phyloP scores from a whole-genome alignment of 2,329 filamentous ascomycete species.

The Capronia epimyces region DNA sequence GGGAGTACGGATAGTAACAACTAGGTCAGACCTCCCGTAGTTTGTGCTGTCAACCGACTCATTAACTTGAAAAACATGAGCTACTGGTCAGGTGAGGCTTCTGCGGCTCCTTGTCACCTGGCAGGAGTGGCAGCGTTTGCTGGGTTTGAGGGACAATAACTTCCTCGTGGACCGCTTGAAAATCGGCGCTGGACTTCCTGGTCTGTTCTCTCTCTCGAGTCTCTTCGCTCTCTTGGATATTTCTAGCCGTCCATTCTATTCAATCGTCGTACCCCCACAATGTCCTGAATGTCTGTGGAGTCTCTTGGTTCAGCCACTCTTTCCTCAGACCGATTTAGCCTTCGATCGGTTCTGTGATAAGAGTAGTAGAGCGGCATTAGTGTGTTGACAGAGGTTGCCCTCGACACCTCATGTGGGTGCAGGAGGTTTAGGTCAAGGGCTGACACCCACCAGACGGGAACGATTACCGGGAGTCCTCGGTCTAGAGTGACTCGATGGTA shows the following conservation, averaged over 20 bases:
- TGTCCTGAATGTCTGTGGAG: too few species aligned
- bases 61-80: too few species aligned
- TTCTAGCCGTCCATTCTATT: too few species aligned
- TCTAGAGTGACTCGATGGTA: background rate
- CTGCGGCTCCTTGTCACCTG: background rate
- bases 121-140: background rate
- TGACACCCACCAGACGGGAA: constrained; percentile 10
- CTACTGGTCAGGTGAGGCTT: background rate
- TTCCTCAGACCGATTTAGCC: background rate
- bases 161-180: background rate
- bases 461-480: constrained; percentile 12
- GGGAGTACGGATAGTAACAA: too few species aligned
- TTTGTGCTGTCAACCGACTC: too few species aligned
- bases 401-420: background rate
- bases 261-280: too few species aligned
- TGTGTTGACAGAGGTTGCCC: background rate
- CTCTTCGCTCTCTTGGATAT: too few species aligned
- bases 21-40: too few species aligned
- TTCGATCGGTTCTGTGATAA: constrained; percentile 6
- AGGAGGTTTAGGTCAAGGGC: background rate
- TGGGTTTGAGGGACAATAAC: background rate
- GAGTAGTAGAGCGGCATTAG: constrained; percentile 14
- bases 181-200: too few species aligned
- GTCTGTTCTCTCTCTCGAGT: too few species aligned
- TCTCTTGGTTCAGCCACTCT: background rate